Evolutionary conservation across 1,284 basidiomycete genomes (phyloP).

Genomic region (Pseudozyma sp.): DNA sequence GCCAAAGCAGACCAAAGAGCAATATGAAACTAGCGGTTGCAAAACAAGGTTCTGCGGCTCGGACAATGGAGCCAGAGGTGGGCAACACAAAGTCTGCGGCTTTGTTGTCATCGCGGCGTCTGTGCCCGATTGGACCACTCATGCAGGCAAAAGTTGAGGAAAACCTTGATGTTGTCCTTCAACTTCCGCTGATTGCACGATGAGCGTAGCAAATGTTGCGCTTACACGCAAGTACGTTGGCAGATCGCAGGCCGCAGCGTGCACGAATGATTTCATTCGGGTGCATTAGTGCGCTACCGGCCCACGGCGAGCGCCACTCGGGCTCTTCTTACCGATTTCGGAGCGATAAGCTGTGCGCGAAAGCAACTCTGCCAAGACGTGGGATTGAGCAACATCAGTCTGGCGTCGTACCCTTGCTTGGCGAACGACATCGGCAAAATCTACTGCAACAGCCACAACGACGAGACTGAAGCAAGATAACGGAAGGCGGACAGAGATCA

Average conservation of each 20-base stretch:
- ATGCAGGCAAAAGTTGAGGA: constrained; percentile 8
- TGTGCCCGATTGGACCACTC: constrained; percentile 19
- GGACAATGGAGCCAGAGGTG: background rate
- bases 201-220: too few species aligned
- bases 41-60: constrained; percentile 21
- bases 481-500: too few species aligned
- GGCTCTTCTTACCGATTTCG: constrained; percentile 2
- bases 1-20: background rate
- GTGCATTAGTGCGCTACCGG: too few species aligned
- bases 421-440: too few species aligned
- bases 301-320: background rate
- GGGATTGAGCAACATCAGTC: too few species aligned
- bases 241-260: too few species aligned
- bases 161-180: constrained; percentile 39
- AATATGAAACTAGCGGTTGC: too few species aligned
- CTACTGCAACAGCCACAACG: too few species aligned
- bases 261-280: too few species aligned
- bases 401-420: too few species aligned
- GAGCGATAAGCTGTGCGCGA: background rate
- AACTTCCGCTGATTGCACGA: background rate
- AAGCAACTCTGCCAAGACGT: constrained; percentile 5
- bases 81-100: background rate
- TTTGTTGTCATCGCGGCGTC: constrained; percentile 5
- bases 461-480: too few species aligned
- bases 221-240: too few species aligned